Percentiles rank a stretch among this genome's conserved stretches.
Conservation (phyloP, 495 filamentous ascomycete genomes). For the Parathielavia appendiculata region DNA sequence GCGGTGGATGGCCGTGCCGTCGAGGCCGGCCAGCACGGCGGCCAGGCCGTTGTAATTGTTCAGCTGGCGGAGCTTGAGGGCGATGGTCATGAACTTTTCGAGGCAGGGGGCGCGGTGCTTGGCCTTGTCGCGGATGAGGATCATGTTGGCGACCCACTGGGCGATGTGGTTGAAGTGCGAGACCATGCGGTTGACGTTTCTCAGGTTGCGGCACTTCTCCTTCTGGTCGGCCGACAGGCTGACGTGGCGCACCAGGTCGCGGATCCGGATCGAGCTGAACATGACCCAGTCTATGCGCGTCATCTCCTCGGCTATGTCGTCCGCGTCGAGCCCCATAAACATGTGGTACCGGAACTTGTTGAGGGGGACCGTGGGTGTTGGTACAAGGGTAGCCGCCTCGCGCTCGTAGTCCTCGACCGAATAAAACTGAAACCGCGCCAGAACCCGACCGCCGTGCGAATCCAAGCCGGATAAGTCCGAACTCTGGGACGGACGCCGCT, state of each 20-base stretch:
- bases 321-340: slow-evolving; percentile 74
- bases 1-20: slow-evolving; percentile 81
- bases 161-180: slow-evolving; percentile 94
- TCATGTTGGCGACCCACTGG: slow-evolving; percentile 83
- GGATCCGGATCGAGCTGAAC: slow-evolving; percentile 92
- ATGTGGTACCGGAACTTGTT: slow-evolving; percentile 77
- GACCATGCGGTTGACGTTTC: slow-evolving; percentile 89
- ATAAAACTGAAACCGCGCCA: slow-evolving; percentile 48
- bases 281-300: slow-evolving; percentile 96
- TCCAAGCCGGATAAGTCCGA: slow-evolving; percentile 41
- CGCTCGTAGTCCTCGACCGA: slow-evolving; percentile 68
- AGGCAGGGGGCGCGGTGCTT: slow-evolving; percentile 87
- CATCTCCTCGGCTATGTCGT: slow-evolving; percentile 82
- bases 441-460: slow-evolving; percentile 11
- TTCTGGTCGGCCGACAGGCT: slow-evolving; percentile 65
- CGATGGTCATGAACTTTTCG: slow-evolving; percentile 90
- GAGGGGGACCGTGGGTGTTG: slow-evolving; percentile 54
- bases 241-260: slow-evolving; percentile 88
- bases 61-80: slow-evolving; percentile 74
- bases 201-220: slow-evolving; percentile 71
- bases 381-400: slow-evolving; percentile 61
- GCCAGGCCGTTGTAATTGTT: slow-evolving; percentile 98
- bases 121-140: slow-evolving; percentile 89
- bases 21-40: slow-evolving; percentile 88
- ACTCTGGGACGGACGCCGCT: slow-evolving; percentile 43